Conservation (phyloP, 1,139 yeast species). For the Protomyces gravidus region DNA sequence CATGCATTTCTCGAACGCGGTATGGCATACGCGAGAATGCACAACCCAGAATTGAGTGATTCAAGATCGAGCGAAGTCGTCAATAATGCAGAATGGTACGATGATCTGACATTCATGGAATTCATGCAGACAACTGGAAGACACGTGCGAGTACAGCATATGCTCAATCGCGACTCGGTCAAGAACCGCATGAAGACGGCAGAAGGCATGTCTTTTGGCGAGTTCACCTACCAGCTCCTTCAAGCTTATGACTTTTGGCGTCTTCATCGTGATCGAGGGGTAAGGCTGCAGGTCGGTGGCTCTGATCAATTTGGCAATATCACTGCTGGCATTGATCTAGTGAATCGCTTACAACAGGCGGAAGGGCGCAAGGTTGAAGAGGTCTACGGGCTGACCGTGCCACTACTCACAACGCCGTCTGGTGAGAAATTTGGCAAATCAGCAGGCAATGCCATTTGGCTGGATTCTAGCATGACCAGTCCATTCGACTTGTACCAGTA, state of each 20-base stretch:
- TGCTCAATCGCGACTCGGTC: constrained; percentile 86
- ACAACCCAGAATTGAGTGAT: constrained; percentile 43
- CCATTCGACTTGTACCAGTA: constrained; percentile 78
- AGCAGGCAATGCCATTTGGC: constrained; percentile 94
- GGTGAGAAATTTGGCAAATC: constrained; percentile 97
- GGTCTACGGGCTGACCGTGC: constrained; percentile 76
- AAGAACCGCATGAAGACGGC: constrained; percentile 56
- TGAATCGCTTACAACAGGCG: constrained; percentile 52
- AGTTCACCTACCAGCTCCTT: constrained; percentile 82
- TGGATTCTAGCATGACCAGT: constrained; percentile 65
- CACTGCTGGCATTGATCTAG: constrained; percentile 89
- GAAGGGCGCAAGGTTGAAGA: not conserved
- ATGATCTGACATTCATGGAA: constrained; percentile 63
- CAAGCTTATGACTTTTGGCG: constrained; percentile 96
- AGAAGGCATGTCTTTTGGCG: constrained; percentile 81
- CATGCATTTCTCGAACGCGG: constrained; percentile 51
- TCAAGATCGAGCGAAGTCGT: constrained; percentile 47
- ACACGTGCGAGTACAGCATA: constrained; percentile 73
- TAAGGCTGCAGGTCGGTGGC: constrained; percentile 79
- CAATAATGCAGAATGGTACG: constrained; percentile 87
- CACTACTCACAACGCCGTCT: constrained; percentile 76
- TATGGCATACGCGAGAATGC: constrained; percentile 53
- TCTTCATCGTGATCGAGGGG: constrained; percentile 56
- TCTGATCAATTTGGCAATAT: constrained; percentile 99
- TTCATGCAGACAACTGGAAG: constrained; percentile 75